A percentile compares a stretch with the other conserved stretches of the same genome.
Evolutionary conservation across 495 filamentous ascomycete genomes (phyloP).

Genomic region (Hypomontagnella submonticulosa): DNA sequence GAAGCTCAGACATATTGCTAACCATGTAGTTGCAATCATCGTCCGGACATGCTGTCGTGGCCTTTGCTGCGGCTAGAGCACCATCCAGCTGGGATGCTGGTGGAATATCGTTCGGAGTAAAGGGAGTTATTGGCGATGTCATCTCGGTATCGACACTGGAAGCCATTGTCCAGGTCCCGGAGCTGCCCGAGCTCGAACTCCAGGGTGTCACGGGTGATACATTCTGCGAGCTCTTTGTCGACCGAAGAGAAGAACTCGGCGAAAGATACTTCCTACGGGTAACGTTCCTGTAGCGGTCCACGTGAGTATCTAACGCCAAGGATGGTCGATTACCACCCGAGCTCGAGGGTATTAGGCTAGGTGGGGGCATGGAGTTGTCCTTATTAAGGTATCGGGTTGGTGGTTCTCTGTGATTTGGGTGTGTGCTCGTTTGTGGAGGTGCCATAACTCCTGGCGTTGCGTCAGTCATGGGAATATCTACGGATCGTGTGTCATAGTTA

Average conservation of each 20-base stretch:
- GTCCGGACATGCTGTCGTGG: slow-evolving; percentile 20
- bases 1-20: slow-evolving; percentile 52
- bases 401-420: slow-evolving; percentile 11
- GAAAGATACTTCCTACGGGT: slow-evolving; percentile 39
- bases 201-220: slow-evolving; percentile 48
- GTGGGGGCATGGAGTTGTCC: slow-evolving; percentile 23
- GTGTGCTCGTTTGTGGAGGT: slow-evolving; percentile 8
- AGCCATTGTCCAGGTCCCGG: slow-evolving; percentile 36
- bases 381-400: slow-evolving; percentile 6
- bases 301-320: slow-evolving; percentile 44
- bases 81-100: slow-evolving; percentile 22
- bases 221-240: slow-evolving; percentile 37
- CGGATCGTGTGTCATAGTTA: slow-evolving; percentile 33
- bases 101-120: slow-evolving; percentile 24
- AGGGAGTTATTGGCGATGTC: slow-evolving; percentile 47
- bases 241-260: slow-evolving; percentile 43
- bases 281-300: slow-evolving; percentile 42
- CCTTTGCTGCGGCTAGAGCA: slow-evolving; percentile 17
- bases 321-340: slow-evolving; percentile 39
- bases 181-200: slow-evolving; percentile 37
- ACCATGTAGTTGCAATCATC: slow-evolving; percentile 37
- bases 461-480: slow-evolving; percentile 17
- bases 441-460: slow-evolving; percentile 5
- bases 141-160: slow-evolving; percentile 37
- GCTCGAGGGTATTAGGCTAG: slow-evolving; percentile 9